phyloP scores from a whole-genome alignment of 352 stramenopile species.

The Phytophthora cajani region DNA sequence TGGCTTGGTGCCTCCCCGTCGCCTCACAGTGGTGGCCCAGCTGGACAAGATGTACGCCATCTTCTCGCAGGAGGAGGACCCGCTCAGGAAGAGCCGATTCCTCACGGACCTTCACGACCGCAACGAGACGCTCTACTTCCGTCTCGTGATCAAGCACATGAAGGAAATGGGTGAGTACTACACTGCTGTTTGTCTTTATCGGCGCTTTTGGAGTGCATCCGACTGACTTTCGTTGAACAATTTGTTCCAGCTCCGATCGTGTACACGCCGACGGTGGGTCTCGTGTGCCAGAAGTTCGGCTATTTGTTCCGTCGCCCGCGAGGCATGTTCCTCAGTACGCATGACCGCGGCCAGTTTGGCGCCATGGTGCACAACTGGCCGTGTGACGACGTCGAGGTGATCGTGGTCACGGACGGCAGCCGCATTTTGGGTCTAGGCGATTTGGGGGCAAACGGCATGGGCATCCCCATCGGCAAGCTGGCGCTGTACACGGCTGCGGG shows the following conservation, averaged over 20 bases:
- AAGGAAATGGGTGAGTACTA: slow-evolving; percentile 88
- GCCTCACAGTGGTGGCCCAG: slow-evolving; percentile 72
- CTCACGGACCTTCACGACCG: slow-evolving; percentile 95
- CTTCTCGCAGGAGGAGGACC: slow-evolving; percentile 68
- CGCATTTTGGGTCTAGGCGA: slow-evolving; percentile 97
- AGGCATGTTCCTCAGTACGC: slow-evolving; percentile 95
- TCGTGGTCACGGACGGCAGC: slow-evolving; percentile 97
- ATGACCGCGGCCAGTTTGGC: slow-evolving; percentile 91
- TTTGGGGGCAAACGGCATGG: slow-evolving; percentile 97
- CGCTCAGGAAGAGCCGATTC: slow-evolving; percentile 94
- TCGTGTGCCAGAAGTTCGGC: slow-evolving; percentile 93
- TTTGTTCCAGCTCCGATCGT: slow-evolving; percentile 89
- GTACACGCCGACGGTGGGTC: slow-evolving; percentile 97
- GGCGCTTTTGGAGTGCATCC: not conserved
- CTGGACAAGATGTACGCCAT: slow-evolving; percentile 67
- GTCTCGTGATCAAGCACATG: slow-evolving; percentile 92
- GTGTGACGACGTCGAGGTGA: slow-evolving; percentile 95
- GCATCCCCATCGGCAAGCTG: slow-evolving; percentile 97
- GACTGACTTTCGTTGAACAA: not conserved
- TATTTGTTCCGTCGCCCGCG: slow-evolving; percentile 90
- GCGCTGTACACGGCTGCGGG: slow-evolving; percentile 95
- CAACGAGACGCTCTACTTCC: slow-evolving; percentile 97
- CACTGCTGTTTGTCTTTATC: not conserved
- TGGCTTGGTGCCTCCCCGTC: slow-evolving; percentile 82
- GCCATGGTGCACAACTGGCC: slow-evolving; percentile 97